Evolutionary conservation across 768 basidiomycete genomes (phyloP), one percentile per base, ranked within the genome.

Genomic region (Pseudohyphozyma bogoriensis): DNA sequence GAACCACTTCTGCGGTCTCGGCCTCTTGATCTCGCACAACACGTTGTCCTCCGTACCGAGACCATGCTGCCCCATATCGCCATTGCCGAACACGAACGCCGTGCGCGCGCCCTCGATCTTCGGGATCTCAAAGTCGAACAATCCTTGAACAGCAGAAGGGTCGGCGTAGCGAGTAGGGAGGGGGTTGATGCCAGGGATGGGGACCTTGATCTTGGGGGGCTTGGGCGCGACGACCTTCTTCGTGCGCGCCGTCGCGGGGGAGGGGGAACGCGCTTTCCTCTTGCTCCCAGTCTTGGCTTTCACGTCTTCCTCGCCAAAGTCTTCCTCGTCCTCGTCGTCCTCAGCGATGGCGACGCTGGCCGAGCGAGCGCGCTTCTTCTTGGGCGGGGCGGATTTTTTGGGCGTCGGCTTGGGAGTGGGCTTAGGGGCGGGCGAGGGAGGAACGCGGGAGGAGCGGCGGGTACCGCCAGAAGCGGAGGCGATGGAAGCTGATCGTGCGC

Each of bases 41-140:
- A 76, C 71, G 64, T 84, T 82, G 32, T 82, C 39, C 49, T 73
- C 73, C 16, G 70, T 68, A 15, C 93, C 93, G 77, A 93, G 81
- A 35, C 92, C 95, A 69, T 95, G 86, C 73, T 97, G 92, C 33
- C 91, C 92, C 76, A 90, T 89, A 74, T 93, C 91, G 31, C 90
- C 91, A 22, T 73, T 83, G 10, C 93, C 93, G 82, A 87, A 96
- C 11, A 81, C 84, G 65, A 91, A 93, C 22, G 91, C 78, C 44
- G 59, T 49, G 15, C 66, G 57, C 1, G 63, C 56, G 4, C 50
- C 47, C 12, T 57, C 59, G 29, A 63, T 33, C n/a, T 28, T 4
- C 7, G 53, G 31, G 26, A 55, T 13, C 46, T 24, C 39, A 33
- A 53, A 49, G 33, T 6, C 37, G 39, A 55, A 33, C 20, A 55